Percentiles rank a stretch among this genome's conserved stretches.
phyloP scores from a whole-genome alignment of 805 yeast genomes.

The Lipomyces sp. region DNA sequence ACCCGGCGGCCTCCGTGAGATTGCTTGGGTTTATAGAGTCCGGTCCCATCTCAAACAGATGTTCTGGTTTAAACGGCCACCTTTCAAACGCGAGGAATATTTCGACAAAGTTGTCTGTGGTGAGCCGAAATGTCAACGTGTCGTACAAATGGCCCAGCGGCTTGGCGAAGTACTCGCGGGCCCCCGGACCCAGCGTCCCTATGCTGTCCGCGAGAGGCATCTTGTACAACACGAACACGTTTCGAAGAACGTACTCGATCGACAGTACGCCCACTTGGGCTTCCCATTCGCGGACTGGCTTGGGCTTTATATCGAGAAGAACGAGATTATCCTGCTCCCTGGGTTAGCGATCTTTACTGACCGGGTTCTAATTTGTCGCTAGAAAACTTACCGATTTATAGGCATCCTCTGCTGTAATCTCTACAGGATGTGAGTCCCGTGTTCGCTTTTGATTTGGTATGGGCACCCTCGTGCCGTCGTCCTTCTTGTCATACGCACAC shows the following conservation, averaged over 20 bases:
- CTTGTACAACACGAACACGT: conserved; percentile 50
- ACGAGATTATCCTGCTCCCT: conserved; percentile 37
- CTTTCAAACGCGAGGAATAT: conserved; percentile 52
- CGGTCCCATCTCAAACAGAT: conserved; percentile 45
- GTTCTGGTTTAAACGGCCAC: conserved; percentile 87
- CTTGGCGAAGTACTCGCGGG: conserved; percentile 41
- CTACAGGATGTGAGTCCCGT: conserved; percentile 5
- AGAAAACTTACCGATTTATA: background rate
- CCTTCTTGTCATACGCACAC: conserved; percentile 35
- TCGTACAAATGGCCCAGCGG: conserved; percentile 41
- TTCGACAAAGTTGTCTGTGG: conserved; percentile 51
- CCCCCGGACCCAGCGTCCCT: conserved; percentile 76
- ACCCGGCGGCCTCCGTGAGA: no score
- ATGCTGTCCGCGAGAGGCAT: conserved; percentile 49
- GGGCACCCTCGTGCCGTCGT: background rate
- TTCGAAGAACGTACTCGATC: conserved; percentile 66
- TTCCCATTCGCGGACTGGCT: conserved; percentile 35
- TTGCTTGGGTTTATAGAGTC: no score
- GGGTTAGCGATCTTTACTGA: background rate
- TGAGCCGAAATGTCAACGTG: conserved; percentile 49
- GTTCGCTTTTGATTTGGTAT: background rate
- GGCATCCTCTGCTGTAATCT: conserved; percentile 22
- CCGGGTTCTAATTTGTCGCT: no score
- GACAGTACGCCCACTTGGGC: conserved; percentile 48
- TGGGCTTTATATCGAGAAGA: conserved; percentile 57